Percentiles rank a stretch among this genome's conserved stretches.
phyloP scores from a whole-genome alignment of 2,329 filamentous ascomycete genomes.

The Sordariomycetes sp. region DNA sequence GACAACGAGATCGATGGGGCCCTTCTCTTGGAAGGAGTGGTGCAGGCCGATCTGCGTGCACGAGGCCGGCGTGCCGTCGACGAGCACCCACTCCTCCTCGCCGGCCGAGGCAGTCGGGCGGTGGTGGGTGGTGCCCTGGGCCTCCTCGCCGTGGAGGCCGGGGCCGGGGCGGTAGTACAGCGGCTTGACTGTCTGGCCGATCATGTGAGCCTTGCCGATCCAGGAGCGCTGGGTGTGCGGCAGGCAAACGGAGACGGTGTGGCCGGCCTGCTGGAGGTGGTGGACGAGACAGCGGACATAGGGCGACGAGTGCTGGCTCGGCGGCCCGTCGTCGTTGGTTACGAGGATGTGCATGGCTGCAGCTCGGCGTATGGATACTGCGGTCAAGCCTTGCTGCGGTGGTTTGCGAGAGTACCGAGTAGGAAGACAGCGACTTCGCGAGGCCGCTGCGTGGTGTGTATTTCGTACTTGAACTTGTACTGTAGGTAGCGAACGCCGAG shows the following conservation, averaged over 20 bases:
- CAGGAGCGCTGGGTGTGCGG: constrained; percentile 89
- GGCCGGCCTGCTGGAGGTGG: constrained; percentile 62
- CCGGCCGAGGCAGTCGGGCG: constrained; percentile 40
- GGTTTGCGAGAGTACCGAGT: neutral
- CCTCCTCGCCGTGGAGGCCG: constrained; percentile 25
- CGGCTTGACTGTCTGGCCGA: constrained; percentile 77
- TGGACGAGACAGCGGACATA: constrained; percentile 68
- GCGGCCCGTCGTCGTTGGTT: constrained; percentile 74
- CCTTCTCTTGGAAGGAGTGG: constrained; percentile 65
- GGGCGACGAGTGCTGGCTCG: constrained; percentile 66
- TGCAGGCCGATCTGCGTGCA: constrained; percentile 76
- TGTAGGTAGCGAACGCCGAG: neutral
- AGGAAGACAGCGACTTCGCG: neutral
- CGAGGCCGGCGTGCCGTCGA: constrained; percentile 71
- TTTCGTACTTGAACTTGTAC: no score
- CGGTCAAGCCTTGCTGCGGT: neutral
- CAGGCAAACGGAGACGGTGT: constrained; percentile 83
- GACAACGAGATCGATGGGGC: constrained; percentile 65
- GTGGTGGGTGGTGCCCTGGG: constrained; percentile 56
- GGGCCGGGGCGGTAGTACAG: constrained; percentile 64
- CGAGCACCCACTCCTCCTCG: constrained; percentile 69
- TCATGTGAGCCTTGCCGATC: constrained; percentile 97
- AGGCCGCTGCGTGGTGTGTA: neutral
- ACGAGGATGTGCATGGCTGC: constrained; percentile 51
- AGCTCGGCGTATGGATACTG: neutral